Percentiles rank a stretch among this genome's conserved stretches.
Evolutionary conservation across 139 green algal genomes (phyloP).

Genomic region (Zygnema cylindricum): DNA sequence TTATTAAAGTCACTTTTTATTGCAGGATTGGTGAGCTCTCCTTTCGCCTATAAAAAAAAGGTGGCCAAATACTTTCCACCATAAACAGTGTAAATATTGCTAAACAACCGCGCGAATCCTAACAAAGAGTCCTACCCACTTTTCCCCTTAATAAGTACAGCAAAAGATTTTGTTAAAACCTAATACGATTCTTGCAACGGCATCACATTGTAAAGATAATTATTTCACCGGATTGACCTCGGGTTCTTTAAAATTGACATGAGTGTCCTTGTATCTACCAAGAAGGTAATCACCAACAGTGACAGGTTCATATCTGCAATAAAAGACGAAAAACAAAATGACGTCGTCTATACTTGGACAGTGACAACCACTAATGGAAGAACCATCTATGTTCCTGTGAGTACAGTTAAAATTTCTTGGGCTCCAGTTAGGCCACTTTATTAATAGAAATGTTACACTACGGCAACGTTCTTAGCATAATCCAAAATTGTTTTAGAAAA

Average conservation of each 20-base stretch:
- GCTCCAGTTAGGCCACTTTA: neutral
- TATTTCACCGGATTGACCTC: neutral
- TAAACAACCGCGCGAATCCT: neutral
- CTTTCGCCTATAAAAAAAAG: neutral
- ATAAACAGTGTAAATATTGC: neutral
- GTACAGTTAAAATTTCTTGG: neutral
- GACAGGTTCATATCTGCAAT: slow-evolving; percentile 69
- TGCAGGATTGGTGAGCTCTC: neutral
- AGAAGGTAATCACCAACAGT: slow-evolving; percentile 78
- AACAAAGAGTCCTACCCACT: neutral
- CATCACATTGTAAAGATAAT: neutral
- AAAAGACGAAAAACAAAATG: slow-evolving; percentile 18
- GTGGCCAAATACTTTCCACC: no score
- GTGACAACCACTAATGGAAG: neutral
- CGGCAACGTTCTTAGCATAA: neutral
- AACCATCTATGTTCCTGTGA: neutral
- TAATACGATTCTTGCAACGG: no score
- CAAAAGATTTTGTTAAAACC: neutral
- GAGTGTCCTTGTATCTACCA: slow-evolving; percentile 77
- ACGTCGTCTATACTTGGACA: neutral
- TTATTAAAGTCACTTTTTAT: neutral
- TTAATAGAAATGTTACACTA: neutral
- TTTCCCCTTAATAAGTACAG: neutral
- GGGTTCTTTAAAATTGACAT: slow-evolving; percentile 38
- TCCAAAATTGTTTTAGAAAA: neutral